Percentiles rank a stretch among this genome's conserved stretches.
Evolutionary conservation across 2,329 filamentous ascomycete species (phyloP).

Genomic region (Shiraia bambusicola): DNA sequence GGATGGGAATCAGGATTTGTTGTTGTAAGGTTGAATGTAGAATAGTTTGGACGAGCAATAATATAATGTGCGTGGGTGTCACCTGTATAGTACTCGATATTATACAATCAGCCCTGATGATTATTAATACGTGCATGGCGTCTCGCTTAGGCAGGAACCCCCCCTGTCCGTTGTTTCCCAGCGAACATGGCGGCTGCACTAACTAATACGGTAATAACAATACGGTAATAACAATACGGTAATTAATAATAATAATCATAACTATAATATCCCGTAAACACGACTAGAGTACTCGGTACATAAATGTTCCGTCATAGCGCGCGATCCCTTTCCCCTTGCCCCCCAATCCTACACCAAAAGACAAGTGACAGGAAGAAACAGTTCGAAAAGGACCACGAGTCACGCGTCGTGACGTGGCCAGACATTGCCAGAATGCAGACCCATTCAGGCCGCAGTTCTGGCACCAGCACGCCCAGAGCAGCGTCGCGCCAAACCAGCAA

Average conservation of each 20-base stretch:
- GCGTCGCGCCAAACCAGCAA: conserved; percentile 38
- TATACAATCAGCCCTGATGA: background rate
- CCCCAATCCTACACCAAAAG: conserved; percentile 14
- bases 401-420: conserved; percentile 29
- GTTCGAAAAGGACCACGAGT: conserved; percentile 11
- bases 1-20: conserved; percentile 35
- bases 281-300: no score
- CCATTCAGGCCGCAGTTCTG: conserved; percentile 14
- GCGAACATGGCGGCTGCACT: no score
- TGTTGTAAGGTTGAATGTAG: conserved; percentile 18
- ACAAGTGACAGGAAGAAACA: conserved; percentile 4
- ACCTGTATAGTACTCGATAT: background rate
- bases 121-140: no score
- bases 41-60: background rate
- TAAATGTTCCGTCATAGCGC: background rate
- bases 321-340: conserved; percentile 17
- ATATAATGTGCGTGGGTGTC: background rate
- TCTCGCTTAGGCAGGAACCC: no score
- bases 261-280: no score
- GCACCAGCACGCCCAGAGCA: conserved; percentile 11
- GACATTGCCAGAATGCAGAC: conserved; percentile 31
- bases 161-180: no score
- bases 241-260: no score
- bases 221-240: no score
- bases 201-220: no score